Base-by-base conservation (phyloP, 2,329 filamentous ascomycete genomes). In the Calonectria fujianensis region DNA sequence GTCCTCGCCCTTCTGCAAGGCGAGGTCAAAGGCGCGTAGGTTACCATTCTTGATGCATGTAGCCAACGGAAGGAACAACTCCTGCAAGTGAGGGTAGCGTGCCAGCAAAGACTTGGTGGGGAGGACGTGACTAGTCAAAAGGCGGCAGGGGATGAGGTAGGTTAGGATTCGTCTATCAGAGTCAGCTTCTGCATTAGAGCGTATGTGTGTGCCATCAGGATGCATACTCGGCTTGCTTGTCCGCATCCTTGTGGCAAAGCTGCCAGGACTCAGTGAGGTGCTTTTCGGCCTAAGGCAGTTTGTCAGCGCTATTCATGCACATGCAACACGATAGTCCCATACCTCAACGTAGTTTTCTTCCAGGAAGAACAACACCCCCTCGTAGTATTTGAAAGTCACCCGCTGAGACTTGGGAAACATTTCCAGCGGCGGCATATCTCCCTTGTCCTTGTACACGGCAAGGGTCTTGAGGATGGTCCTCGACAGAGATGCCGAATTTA, bases 321-420 rank as follows among this genome's bases (percentile, higher is more conserved):
- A 59, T 45, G 41, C 61, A 66, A 41, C 10, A 37, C 51, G 63
- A 66, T 13, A 24, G 75, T 32, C 24, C 20, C 85, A 54, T 82
- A 95, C 94, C 87, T 94, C 91, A 2, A 90, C 88, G 81, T 99
- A 99, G 82, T 98, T 95, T 83, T 99, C 97, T 76, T 98, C 96
- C 7, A 99, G 86, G 83, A 99, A 99, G 73, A 93, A 91, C n/a
- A 99, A 91, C 7, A 99, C 95, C 14, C 97, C 97, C 78, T 96
- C 92, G 83, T 98, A 98, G 86, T 98, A 99, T 82, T 96, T 96
- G 87, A 98, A 99, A 0, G 96, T 98, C 51, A 98, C 96, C 76
- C 95, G 92, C 82, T 99, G 97, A 4, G 96, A 94, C 82, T 94
- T 95, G 1, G 97, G 96, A 80, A 98, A 99, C 18, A 91, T 88